Percentiles rank a stretch among this genome's conserved stretches.
phyloP scores from a whole-genome alignment of 2,329 filamentous ascomycete genomes.

The Oidium heveae region DNA sequence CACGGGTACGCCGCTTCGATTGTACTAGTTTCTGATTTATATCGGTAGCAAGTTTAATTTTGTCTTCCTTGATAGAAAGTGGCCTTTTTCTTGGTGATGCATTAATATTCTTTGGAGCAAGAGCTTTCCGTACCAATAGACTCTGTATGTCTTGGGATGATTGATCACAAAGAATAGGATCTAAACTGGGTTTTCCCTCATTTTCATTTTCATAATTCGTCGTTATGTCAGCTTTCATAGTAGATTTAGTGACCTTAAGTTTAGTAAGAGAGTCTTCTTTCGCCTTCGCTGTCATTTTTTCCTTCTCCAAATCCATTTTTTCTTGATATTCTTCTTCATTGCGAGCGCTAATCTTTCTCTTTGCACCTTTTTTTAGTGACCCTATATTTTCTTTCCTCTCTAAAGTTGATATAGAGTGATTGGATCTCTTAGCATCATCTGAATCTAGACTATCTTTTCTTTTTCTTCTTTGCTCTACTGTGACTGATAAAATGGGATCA shows the following conservation, averaged over 20 bases:
- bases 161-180: constrained; percentile 7
- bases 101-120: constrained; percentile 26
- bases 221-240: constrained; percentile 5
- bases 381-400: constrained; percentile 7
- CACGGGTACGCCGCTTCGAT: not conserved
- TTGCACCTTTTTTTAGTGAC: constrained; percentile 23
- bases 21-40: not conserved
- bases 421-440: constrained; percentile 5
- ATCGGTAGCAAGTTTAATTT: constrained; percentile 15
- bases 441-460: constrained; percentile 11
- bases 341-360: constrained; percentile 29
- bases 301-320: constrained; percentile 23
- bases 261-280: not conserved
- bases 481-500: constrained; percentile 10
- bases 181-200: constrained; percentile 3
- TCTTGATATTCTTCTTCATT: constrained; percentile 22
- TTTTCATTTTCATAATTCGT: constrained; percentile 8
- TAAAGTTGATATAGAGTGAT: constrained; percentile 3
- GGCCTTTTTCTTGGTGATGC: constrained; percentile 28
- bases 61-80: constrained; percentile 16
- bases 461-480: constrained; percentile 14
- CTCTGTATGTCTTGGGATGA: constrained; percentile 1
- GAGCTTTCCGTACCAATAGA: constrained; percentile 8
- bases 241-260: constrained; percentile 2
- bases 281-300: not conserved